Conservation (phyloP, 768 basidiomycete species). For the Pleurotus pulmonarius region DNA sequence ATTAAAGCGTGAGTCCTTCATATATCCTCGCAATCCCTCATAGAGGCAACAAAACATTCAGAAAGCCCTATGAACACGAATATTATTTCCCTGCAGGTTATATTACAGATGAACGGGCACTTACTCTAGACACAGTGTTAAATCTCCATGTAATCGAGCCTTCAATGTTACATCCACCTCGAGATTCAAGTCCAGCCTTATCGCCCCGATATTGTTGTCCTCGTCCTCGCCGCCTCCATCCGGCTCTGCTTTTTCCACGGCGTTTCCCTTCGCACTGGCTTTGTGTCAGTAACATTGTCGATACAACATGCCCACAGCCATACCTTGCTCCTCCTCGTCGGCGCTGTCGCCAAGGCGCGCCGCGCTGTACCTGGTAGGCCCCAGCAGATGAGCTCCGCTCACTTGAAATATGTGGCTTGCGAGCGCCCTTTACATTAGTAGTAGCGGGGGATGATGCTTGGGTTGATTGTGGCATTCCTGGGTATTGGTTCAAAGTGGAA, state of each 20-base stretch:
- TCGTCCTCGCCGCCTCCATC: neutral
- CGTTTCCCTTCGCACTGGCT: neutral
- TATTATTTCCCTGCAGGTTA: neutral
- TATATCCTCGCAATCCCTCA: too few species aligned
- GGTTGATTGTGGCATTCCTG: too few species aligned
- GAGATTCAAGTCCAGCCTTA: neutral
- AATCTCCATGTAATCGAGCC: neutral
- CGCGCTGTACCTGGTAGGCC: neutral
- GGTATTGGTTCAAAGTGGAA: too few species aligned
- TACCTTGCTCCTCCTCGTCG: neutral
- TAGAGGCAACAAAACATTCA: too few species aligned
- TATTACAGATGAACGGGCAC: neutral
- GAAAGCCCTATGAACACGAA: too few species aligned
- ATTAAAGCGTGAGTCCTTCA: too few species aligned
- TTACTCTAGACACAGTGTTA: slow-evolving; percentile 3
- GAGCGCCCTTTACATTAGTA: neutral
- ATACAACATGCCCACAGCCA: neutral
- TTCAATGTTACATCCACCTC: slow-evolving; percentile 1
- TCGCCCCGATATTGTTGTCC: neutral
- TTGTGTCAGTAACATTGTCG: neutral
- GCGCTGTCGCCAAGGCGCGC: neutral
- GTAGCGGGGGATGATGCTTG: neutral
- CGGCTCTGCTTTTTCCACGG: neutral
- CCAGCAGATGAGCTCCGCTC: neutral
- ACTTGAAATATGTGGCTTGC: neutral